Evolutionary conservation across 2,329 filamentous ascomycete species (phyloP), one percentile per base, ranked within the genome.

Genomic region (Clarireedia homoeocarpa): DNA sequence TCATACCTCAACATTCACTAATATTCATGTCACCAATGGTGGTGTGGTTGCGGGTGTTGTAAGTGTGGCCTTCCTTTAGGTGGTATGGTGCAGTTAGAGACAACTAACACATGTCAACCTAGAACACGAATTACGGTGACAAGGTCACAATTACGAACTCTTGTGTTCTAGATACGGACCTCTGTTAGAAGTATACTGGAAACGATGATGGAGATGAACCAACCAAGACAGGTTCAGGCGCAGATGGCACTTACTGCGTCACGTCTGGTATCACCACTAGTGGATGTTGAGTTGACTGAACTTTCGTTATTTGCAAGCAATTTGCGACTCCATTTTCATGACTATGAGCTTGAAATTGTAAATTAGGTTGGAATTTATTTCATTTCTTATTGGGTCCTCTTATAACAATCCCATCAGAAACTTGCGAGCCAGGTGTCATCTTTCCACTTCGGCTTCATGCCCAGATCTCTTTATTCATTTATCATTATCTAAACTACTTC

Each of bases 31-130:
- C 59, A 65, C 68, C 48, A 68, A 71, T 53, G 75, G 75, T 55
- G 66, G 70, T 45, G 71, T 72, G n/a, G 71, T 79, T 30, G 75
- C 71, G 55, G 75, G 76, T 53, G 77, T 78, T 20, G 53, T 46
- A 17, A 42, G 45, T 54, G 26, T 20, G 15, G 4, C 27, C 6
- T 42, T 27, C 6, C 17, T 39, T 40, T 20, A 67, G 78, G 15
- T 40, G 38, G 4, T 10, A n/a, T 17, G 15, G 15, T 5, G 6
- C 17, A 2, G 15, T 14, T 40, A 77, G 70, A 71, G 71, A 59
- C 78, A 77, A 72, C 77, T 74, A 62, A 74, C 73, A 47, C 12
- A 40, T 40, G 38, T 7, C 15, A 17, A 40, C 14, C 17, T 40
- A 40, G 38, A 40, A 40, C 38, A 40, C 38, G 6, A 40, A 40